A percentile compares a stretch with the other conserved stretches of the same genome.
Conservation (phyloP, 805 yeast genomes). For the Yarrowia keelungensis region DNA sequence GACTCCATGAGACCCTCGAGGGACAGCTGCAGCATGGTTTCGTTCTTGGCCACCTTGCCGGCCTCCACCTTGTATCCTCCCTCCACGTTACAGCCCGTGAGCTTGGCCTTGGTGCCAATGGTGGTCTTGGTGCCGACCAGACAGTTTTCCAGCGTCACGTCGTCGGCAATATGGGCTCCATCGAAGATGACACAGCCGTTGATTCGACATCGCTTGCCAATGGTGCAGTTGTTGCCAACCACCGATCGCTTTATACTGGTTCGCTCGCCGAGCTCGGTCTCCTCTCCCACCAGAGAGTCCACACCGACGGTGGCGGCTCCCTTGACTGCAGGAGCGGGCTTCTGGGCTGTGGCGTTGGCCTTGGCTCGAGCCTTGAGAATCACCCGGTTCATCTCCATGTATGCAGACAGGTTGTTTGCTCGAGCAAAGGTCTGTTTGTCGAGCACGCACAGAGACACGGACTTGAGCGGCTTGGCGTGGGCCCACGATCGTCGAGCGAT, state of each 20-base stretch:
- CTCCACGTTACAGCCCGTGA: constrained; percentile 86
- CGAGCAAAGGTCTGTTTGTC: constrained; percentile 76
- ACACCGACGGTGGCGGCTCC: constrained; percentile 78
- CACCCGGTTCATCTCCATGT: constrained; percentile 87
- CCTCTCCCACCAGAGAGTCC: constrained; percentile 79
- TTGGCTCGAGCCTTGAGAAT: constrained; percentile 67
- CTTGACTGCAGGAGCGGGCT: constrained; percentile 40
- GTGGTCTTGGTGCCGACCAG: constrained; percentile 74
- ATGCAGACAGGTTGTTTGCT: constrained; percentile 77
- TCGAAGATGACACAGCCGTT: constrained; percentile 84
- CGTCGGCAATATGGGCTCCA: constrained; percentile 77
- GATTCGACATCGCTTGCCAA: constrained; percentile 87
- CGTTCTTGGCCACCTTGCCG: constrained; percentile 52
- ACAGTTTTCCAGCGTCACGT: constrained; percentile 75
- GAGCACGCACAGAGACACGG: constrained; percentile 71
- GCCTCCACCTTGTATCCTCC: constrained; percentile 72
- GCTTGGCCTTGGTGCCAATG: constrained; percentile 68
- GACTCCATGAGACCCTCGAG: constrained; percentile 49
- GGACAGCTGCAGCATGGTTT: constrained; percentile 51
- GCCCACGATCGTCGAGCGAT: constrained; percentile 92
- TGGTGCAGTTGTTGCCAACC: constrained; percentile 72
- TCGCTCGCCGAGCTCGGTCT: constrained; percentile 75
- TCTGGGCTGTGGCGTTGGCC: constrained; percentile 47
- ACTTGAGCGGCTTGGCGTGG: constrained; percentile 64
- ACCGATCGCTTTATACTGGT: constrained; percentile 87